These are phyloP conservation scores for Mycena metata DNA, from an alignment of 768 basidiomycete species.

Conservation along the genomic window DNA sequence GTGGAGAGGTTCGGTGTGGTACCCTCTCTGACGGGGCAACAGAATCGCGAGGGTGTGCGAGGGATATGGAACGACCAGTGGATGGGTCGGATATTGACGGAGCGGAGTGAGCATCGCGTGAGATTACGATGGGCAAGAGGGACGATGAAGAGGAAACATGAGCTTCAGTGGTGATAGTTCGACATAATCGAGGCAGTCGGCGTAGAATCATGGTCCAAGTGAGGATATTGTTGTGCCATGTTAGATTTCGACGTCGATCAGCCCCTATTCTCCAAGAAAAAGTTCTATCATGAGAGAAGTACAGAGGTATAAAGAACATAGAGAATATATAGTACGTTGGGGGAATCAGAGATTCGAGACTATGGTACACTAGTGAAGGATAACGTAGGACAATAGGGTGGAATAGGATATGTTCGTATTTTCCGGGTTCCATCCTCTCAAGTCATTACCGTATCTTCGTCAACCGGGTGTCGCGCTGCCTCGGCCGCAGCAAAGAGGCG, in stretches of 20 bases:
- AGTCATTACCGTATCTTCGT: conserved; percentile 20
- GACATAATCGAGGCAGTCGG: conserved; percentile 26
- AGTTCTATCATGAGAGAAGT: not conserved
- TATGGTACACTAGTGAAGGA: conserved; percentile 27
- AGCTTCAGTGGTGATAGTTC: conserved; percentile 23
- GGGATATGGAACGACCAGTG: conserved; percentile 33
- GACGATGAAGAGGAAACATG: conserved; percentile 23
- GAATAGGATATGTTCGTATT: not conserved
- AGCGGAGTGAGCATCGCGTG: conserved; percentile 22
- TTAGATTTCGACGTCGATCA: no score
- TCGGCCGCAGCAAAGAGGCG: conserved; percentile 60
- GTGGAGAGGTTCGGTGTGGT: conserved; percentile 10
- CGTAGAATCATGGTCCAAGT: conserved; percentile 25
- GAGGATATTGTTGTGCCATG: not conserved
- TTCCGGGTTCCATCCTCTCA: not conserved
- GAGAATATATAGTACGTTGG: conserved; percentile 2
- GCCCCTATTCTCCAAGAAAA: not conserved
- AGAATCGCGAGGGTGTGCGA: conserved; percentile 33
- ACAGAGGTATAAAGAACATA: conserved; percentile 1
- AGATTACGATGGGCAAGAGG: conserved; percentile 16
- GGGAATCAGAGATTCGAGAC: not conserved
- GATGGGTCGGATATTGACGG: conserved; percentile 31
- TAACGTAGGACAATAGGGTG: not conserved
- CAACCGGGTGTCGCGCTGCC: conserved; percentile 27
- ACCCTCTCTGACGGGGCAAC: conserved; percentile 15